phyloP scores from a whole-genome alignment of 2,329 filamentous ascomycete species.

The Paracoccidioides brasiliensis region DNA sequence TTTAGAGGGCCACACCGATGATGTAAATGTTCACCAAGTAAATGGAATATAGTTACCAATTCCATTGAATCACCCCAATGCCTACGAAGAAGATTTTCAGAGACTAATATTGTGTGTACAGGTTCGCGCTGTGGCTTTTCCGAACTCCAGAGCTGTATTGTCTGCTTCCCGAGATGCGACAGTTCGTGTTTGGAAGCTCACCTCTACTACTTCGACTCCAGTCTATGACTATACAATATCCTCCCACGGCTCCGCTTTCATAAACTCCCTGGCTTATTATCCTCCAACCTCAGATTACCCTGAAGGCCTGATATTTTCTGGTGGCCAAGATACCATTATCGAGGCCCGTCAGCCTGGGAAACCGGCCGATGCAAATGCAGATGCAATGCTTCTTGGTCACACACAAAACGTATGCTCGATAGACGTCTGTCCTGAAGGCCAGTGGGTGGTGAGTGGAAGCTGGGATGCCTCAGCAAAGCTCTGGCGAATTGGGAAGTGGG shows the following conservation, averaged over 20 bases:
- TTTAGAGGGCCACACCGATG: conserved; percentile 78
- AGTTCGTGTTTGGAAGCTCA: conserved; percentile 71
- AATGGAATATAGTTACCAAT: conserved; percentile 4
- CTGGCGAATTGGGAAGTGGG: conserved; percentile 80
- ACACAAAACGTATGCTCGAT: conserved; percentile 77
- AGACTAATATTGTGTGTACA: conserved; percentile 25
- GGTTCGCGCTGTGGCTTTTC: conserved; percentile 80
- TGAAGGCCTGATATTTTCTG: conserved; percentile 72
- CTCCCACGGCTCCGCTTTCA: conserved; percentile 68
- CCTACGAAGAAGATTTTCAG: neutral
- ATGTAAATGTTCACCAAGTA: conserved; percentile 49
- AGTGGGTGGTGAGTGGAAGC: conserved; percentile 73
- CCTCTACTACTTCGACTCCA: conserved; percentile 50
- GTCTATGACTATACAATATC: conserved; percentile 65
- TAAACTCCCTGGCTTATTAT: conserved; percentile 72
- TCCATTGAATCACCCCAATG: conserved; percentile 6
- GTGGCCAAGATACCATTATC: conserved; percentile 84
- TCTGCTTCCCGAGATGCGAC: conserved; percentile 88
- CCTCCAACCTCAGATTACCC: conserved; percentile 55
- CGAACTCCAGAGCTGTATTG: conserved; percentile 55
- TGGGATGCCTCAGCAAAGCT: conserved; percentile 85
- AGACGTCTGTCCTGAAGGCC: conserved; percentile 59
- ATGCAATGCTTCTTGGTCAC: conserved; percentile 77
- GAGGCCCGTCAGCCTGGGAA: conserved; percentile 67
- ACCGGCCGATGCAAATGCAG: conserved; percentile 59